Percentiles rank a stretch among this genome's conserved stretches.
Evolutionary conservation across 176 grass and related monocot genomes (phyloP).

Genomic region (Hordeum marinum): DNA sequence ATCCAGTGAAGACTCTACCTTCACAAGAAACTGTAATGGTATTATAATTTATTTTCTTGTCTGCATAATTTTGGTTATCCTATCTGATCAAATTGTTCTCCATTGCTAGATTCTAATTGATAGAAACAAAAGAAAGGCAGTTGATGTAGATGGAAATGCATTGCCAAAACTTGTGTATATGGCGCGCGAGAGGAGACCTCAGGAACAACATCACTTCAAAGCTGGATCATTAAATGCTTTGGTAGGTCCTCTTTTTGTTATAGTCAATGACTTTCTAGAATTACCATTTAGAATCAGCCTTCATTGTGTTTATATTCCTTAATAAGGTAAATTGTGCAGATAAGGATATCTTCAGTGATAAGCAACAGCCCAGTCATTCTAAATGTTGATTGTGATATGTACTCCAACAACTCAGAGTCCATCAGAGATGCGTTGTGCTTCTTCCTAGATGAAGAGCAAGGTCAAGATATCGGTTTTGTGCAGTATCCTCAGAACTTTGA

Average conservation of each 20-base stretch:
- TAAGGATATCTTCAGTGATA: constrained; percentile 69
- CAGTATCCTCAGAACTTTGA: constrained; percentile 66
- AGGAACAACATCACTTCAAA: constrained; percentile 71
- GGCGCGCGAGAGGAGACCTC: constrained; percentile 63
- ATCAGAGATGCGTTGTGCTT: constrained; percentile 72
- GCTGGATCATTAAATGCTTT: constrained; percentile 78
- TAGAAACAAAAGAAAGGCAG: constrained; percentile 32
- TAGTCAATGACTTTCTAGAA: not conserved
- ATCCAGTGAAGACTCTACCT: not conserved
- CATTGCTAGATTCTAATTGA: constrained; percentile 54
- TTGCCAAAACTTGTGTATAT: constrained; percentile 70
- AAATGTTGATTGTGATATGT: constrained; percentile 85
- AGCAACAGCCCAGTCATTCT: constrained; percentile 67
- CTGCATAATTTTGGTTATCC: not conserved
- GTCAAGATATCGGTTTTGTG: constrained; percentile 60
- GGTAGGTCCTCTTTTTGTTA: constrained; percentile 12
- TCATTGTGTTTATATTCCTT: not conserved
- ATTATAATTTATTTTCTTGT: not conserved
- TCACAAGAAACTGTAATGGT: not conserved
- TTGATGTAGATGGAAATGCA: constrained; percentile 40
- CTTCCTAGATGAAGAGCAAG: constrained; percentile 60
- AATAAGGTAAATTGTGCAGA: constrained; percentile 36
- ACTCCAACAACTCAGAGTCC: constrained; percentile 63
- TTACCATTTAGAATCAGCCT: not conserved
- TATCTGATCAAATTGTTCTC: constrained; percentile 20